Base-by-base conservation (phyloP, 768 basidiomycete species). In the Kwoniella heveanensis region DNA sequence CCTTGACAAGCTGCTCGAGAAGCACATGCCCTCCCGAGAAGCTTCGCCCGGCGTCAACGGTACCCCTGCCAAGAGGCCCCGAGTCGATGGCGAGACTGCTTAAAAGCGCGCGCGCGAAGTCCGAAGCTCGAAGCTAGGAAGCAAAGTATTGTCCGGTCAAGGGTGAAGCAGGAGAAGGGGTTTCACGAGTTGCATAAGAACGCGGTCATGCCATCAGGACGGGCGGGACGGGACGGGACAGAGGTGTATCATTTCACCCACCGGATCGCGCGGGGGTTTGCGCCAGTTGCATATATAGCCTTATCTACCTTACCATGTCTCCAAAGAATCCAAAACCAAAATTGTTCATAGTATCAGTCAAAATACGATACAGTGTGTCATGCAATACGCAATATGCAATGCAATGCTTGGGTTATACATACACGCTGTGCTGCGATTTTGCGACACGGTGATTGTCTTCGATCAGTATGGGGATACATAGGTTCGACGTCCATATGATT, bases 1-100 rank as follows among this genome's bases (percentile, higher is more conserved):
- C 5, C 85, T 98, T 29, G 93, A 97, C 80, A 85, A 88, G 63
- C 84, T 98, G 30, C 85, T 98, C 69, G 85, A 85, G 82, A 86
- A 86, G 74, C 74, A 76, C 68, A 70, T 76, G 66, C 72, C 74
- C 25, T 76, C 74, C 44, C 61, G 72, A 65, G 74, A 73, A 29
- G 37, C 57, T n/a, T 76, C 74, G n/a, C 74, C 74, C 6, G 58
- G 30, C 52, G n/a, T 57, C 27, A 61, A 66, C 48, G 66, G 64
- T 26, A 59, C 61, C 27, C 58, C 67, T 4, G 65, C 67, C 57
- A 74, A 74, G 69, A 37, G 70, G 22, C 49, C 54, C 1, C 50
- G 70, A 54, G 51, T 60, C 37, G 67, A 69, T 36, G 67, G 57
- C 56, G 56, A 62, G 32, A 46, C 69, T 17, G 63, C 60, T 32